Evolutionary conservation across 257 asterid species (phyloP).

Genomic region (Solanum arcanum): DNA sequence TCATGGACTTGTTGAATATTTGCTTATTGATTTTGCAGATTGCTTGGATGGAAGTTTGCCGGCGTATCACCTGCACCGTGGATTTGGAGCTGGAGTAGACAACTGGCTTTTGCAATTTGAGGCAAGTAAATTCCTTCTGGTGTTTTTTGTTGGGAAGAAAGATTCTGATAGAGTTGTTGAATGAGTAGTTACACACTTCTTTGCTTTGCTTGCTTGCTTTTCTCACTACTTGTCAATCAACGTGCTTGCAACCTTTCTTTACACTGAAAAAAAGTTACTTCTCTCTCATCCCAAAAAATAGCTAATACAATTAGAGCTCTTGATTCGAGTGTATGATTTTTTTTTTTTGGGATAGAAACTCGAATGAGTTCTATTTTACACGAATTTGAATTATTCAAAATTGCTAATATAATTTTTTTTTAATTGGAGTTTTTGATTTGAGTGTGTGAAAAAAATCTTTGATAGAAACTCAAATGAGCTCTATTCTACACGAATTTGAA

Average conservation of each 20-base stretch:
- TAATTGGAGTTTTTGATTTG: no score
- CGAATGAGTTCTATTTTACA: no score
- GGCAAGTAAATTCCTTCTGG: conserved; percentile 28
- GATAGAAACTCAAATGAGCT: no score
- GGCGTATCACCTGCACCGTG: conserved; percentile 83
- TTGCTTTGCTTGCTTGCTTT: neutral
- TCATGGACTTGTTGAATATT: neutral
- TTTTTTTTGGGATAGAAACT: neutral
- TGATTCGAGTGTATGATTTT: no score
- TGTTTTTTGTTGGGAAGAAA: conserved; percentile 6
- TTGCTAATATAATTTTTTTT: no score
- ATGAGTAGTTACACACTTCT: neutral
- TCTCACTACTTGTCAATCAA: neutral
- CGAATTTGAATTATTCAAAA: no score
- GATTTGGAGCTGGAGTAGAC: conserved; percentile 75
- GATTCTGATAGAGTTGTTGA: neutral
- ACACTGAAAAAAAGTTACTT: neutral
- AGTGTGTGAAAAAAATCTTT: no score
- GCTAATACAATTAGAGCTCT: neutral
- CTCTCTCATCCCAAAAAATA: neutral
- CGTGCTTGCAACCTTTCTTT: conserved; percentile 1
- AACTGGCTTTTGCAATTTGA: conserved; percentile 95
- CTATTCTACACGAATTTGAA: no score
- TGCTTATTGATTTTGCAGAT: conserved; percentile 18
- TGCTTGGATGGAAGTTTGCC: conserved; percentile 97